phyloP scores from a whole-genome alignment of 2,329 filamentous ascomycete species.

The Epichloe gansuensis region DNA sequence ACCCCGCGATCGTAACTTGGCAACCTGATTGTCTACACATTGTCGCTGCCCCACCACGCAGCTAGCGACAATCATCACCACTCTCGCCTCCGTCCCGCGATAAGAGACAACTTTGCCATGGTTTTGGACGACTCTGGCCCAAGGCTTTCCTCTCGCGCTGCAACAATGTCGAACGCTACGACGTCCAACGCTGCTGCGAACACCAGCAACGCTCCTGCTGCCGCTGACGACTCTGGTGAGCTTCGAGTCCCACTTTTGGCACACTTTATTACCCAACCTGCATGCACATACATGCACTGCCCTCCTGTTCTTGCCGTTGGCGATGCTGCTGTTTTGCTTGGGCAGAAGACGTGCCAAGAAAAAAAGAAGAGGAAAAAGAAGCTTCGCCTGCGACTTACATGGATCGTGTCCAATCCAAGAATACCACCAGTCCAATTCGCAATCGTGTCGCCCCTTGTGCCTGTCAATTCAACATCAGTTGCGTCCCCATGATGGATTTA shows the following conservation, averaged over 20 bases:
- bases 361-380: not conserved
- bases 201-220: conserved; percentile 11
- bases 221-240: conserved; percentile 29
- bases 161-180: conserved; percentile 25
- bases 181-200: conserved; percentile 18
- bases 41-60: not conserved
- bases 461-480: not conserved
- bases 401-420: not conserved
- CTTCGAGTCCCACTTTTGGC: conserved; percentile 6
- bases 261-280: not conserved
- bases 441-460: not conserved
- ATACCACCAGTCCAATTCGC: not conserved
- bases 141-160: conserved; percentile 21
- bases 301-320: conserved; percentile 19
- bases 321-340: conserved; percentile 6
- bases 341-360: not conserved
- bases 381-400: not conserved
- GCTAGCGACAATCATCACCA: conserved; percentile 6
- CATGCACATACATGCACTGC: conserved; percentile 12
- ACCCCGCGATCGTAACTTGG: conserved; percentile 10
- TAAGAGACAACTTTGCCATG: conserved; percentile 17
- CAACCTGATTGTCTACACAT: not conserved
- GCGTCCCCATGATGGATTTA: not conserved
- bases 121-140: conserved; percentile 28
- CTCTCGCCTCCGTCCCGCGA: not conserved